These are phyloP conservation scores for Phytophthora idaei DNA, from an alignment of 352 stramenopile species.

Conservation along the genomic window DNA sequence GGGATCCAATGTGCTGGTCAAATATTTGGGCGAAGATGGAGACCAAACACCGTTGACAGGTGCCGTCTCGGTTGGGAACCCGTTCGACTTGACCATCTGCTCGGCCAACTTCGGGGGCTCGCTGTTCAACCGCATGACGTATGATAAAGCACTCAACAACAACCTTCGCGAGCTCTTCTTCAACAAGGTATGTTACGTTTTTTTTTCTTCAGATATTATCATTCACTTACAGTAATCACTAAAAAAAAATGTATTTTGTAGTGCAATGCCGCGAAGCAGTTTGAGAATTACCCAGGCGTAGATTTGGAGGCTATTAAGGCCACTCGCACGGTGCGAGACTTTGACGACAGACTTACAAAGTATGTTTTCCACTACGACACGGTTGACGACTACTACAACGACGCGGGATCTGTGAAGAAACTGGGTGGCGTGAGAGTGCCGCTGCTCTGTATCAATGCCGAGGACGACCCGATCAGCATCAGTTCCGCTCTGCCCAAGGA, in stretches of 20 bases:
- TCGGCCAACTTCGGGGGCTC: constrained; percentile 53
- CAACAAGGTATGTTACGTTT: constrained; percentile 33
- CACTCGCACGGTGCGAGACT: constrained; percentile 52
- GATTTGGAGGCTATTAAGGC: constrained; percentile 48
- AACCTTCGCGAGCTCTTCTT: constrained; percentile 78
- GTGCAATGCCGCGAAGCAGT: constrained; percentile 50
- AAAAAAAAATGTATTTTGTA: constrained; percentile 15
- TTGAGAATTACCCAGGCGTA: constrained; percentile 44
- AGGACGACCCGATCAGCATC: constrained; percentile 69
- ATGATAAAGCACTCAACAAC: constrained; percentile 59
- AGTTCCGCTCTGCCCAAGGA: constrained; percentile 38
- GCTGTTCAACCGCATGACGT: constrained; percentile 64
- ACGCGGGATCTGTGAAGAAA: constrained; percentile 50
- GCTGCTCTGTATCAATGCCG: constrained; percentile 67
- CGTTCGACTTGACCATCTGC: constrained; percentile 69
- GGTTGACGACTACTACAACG: constrained; percentile 65
- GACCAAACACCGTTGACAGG: constrained; percentile 48
- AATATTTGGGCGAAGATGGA: constrained; percentile 76
- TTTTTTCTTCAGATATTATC: background rate
- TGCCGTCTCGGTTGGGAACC: constrained; percentile 73
- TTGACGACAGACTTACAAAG: constrained; percentile 71
- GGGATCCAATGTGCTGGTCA: constrained; percentile 79
- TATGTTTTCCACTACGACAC: constrained; percentile 61
- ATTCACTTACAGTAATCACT: background rate
- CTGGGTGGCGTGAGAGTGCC: constrained; percentile 49